phyloP scores from a whole-genome alignment of 345 rosid genomes.

The Eucalyptus erythrocorys region DNA sequence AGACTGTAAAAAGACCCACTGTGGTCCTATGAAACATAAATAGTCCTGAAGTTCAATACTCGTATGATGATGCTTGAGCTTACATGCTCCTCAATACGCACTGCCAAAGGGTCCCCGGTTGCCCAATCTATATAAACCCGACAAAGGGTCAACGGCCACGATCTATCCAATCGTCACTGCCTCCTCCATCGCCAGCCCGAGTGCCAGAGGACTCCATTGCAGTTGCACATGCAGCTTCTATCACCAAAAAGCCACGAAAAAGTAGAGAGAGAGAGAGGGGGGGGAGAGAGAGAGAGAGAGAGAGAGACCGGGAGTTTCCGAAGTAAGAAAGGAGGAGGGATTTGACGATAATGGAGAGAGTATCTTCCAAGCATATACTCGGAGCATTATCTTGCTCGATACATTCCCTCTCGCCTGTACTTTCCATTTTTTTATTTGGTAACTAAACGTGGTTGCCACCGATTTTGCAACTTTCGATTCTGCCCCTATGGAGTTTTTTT shows the following conservation, averaged over 20 bases:
- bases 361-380: constrained; percentile 35
- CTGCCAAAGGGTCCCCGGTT: constrained; percentile 30
- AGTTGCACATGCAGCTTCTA: neutral
- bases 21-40: neutral
- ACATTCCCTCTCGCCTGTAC: neutral
- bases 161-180: neutral
- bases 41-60: neutral
- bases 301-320: neutral
- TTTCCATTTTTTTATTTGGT: neutral
- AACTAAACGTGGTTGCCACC: neutral
- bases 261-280: neutral
- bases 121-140: constrained; percentile 7
- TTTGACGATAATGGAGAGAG: neutral
- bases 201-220: neutral
- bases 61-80: neutral
- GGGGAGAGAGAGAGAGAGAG: neutral
- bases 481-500: no score
- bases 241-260: neutral
- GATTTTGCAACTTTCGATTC: neutral
- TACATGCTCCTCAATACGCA: neutral
- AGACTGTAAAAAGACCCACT: neutral
- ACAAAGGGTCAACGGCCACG: neutral
- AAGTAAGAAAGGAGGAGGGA: neutral
- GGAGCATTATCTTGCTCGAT: constrained; percentile 15
- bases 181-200: neutral